phyloP scores from a whole-genome alignment of 2,329 filamentous ascomycete genomes.

The Calonectria montana region DNA sequence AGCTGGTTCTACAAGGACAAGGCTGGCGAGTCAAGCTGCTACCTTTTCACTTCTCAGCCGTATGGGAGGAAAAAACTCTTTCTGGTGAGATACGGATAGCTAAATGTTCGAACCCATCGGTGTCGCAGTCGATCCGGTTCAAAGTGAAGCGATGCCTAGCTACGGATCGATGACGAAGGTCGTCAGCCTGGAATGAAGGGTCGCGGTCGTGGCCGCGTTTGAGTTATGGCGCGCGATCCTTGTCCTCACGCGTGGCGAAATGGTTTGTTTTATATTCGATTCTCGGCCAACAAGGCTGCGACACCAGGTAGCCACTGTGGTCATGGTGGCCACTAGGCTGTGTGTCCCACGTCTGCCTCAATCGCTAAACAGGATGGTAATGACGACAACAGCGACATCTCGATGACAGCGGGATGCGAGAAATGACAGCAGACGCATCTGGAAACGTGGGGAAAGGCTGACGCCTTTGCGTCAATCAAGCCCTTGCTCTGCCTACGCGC shows the following conservation, averaged over 20 bases:
- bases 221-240: slow-evolving; percentile 25
- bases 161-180: slow-evolving; percentile 13
- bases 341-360: background rate
- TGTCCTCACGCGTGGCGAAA: background rate
- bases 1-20: slow-evolving; percentile 31
- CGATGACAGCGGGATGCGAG: background rate
- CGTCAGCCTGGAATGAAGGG: slow-evolving; percentile 37
- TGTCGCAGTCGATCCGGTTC: slow-evolving; percentile 12
- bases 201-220: background rate
- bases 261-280: slow-evolving; percentile 28
- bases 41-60: slow-evolving; percentile 7
- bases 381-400: slow-evolving; percentile 4
- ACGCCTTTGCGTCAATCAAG: slow-evolving; percentile 7
- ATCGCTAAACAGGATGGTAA: background rate
- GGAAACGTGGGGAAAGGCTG: slow-evolving; percentile 15
- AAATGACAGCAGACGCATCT: background rate
- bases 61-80: background rate
- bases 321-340: background rate
- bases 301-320: slow-evolving; percentile 7
- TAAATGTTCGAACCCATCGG: slow-evolving; percentile 4
- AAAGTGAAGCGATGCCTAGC: background rate
- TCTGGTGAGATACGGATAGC: slow-evolving; percentile 23
- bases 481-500: background rate
- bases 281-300: slow-evolving; percentile 21
- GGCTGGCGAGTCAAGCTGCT: slow-evolving; percentile 29